Percentiles rank a stretch among this genome's conserved stretches.
phyloP scores from a whole-genome alignment of 345 rosid species.

The Eutrema heterophyllum region DNA sequence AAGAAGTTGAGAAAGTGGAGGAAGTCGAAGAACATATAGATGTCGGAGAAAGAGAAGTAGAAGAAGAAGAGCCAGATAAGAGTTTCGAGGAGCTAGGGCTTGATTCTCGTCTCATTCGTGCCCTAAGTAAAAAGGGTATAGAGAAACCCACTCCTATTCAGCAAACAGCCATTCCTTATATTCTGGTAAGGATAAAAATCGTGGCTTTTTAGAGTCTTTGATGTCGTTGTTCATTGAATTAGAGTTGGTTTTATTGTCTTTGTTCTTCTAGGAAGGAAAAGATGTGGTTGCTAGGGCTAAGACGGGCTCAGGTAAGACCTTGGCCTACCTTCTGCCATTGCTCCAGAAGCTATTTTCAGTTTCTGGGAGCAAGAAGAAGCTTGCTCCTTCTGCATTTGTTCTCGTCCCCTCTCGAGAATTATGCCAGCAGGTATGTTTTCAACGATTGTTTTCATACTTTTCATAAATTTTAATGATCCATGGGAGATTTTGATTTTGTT shows the following conservation, averaged over 20 bases:
- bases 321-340: constrained; percentile 79
- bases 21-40: constrained; percentile 21
- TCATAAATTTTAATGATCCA: neutral
- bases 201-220: neutral
- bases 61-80: constrained; percentile 39
- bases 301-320: constrained; percentile 86
- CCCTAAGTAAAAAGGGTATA: constrained; percentile 63
- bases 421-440: constrained; percentile 58
- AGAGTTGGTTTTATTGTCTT: neutral
- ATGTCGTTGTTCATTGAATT: too few relatives aligned
- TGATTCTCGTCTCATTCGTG: constrained; percentile 72
- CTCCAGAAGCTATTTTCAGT: constrained; percentile 71
- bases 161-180: constrained; percentile 56
- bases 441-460: neutral
- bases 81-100: constrained; percentile 76
- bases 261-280: constrained; percentile 59
- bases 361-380: constrained; percentile 43
- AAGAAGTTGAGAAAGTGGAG: neutral
- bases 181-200: constrained; percentile 43
- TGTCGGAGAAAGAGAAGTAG: neutral
- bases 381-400: constrained; percentile 66
- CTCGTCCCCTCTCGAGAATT: constrained; percentile 83
- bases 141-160: constrained; percentile 78
- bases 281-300: constrained; percentile 90
- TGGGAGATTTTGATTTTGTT: neutral